Base-by-base conservation (phyloP, 2,329 filamentous ascomycete species). In the Knufia fluminis region DNA sequence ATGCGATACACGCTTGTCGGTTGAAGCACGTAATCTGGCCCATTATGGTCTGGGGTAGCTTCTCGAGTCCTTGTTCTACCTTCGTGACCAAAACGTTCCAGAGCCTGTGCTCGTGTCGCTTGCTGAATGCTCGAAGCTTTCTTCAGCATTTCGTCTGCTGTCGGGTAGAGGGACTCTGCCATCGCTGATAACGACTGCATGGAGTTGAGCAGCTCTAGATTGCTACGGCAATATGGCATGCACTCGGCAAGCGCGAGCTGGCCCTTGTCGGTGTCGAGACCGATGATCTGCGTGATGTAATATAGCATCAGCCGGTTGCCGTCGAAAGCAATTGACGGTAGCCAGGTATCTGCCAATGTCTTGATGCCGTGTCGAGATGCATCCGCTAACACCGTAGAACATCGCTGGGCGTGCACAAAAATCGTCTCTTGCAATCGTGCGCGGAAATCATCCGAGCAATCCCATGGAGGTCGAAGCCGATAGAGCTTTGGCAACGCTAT, bases 221-320 rank as follows among this genome's bases (percentile, higher is more conserved):
- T 61, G 33, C 57, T 59, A 14, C 48, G 53, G 17, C 60, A 31
- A 4, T 58, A 52, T 1, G 55, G 38, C 26, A 46, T 51, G 17
- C 28, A 42, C 12, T 48, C 19, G 48, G 46, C 38, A 56, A 44
- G 31, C 46, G 22, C 32, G 41, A 42, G 19, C 51, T 54, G 26
- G 51, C 52, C 45, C 23, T 39, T 38, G 8, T 54, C 48, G 17
- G 51, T 48, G 26, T 56, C 52, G 3, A 48, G 19, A 19, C 46
- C 68, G 4, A 72, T 60, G 4, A 73, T 56, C 14, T 69, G 65
- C 3, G 68, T 70, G n/a, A 72, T 63, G 49, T 72, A 72, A 55
- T 74, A 73, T 1, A 74, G 57, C 67, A 74, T 72, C 32, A 72
- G 67, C 3, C 71, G 64, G 43, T 68, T 72, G 53, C 70, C 72